These are phyloP conservation scores for Zygoascus bituminiphila DNA, from an alignment of 805 yeast species.

Conservation along the genomic window DNA sequence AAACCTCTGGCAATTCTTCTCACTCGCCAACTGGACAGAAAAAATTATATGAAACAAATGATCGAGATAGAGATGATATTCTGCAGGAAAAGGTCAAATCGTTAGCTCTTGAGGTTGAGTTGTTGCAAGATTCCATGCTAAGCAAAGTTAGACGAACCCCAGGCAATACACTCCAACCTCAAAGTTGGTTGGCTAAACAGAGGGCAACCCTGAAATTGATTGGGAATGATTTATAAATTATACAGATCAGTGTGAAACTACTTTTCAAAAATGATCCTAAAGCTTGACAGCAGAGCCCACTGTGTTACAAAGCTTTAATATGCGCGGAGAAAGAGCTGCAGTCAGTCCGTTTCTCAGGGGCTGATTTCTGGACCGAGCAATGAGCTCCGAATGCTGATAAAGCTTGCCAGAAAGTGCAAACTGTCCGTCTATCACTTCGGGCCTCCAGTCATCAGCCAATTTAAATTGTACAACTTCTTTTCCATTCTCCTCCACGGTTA, in stretches of 20 bases:
- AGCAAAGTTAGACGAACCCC: too few relatives aligned
- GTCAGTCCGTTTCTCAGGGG: constrained; percentile 25
- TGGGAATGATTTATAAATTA: too few relatives aligned
- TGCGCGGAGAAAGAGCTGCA: constrained; percentile 17
- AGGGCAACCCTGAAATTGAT: too few relatives aligned
- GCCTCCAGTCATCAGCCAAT: constrained; percentile 22
- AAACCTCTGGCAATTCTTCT: too few relatives aligned
- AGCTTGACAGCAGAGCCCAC: constrained; percentile 5
- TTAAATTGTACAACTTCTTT: constrained; percentile 9
- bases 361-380: constrained; percentile 31
- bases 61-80: too few relatives aligned
- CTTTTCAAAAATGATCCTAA: background rate
- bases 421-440: constrained; percentile 9
- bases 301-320: constrained; percentile 11
- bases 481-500: constrained; percentile 13
- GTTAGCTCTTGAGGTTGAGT: too few relatives aligned
- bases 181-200: too few relatives aligned
- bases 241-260: background rate
- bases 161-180: too few relatives aligned
- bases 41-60: too few relatives aligned
- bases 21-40: too few relatives aligned
- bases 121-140: too few relatives aligned
- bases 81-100: too few relatives aligned
- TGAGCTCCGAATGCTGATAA: constrained; percentile 26
- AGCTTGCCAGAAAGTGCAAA: constrained; percentile 24